These are phyloP conservation scores for Carex scoparia DNA, from an alignment of 176 grass and related monocot species.

Conservation along the genomic window DNA sequence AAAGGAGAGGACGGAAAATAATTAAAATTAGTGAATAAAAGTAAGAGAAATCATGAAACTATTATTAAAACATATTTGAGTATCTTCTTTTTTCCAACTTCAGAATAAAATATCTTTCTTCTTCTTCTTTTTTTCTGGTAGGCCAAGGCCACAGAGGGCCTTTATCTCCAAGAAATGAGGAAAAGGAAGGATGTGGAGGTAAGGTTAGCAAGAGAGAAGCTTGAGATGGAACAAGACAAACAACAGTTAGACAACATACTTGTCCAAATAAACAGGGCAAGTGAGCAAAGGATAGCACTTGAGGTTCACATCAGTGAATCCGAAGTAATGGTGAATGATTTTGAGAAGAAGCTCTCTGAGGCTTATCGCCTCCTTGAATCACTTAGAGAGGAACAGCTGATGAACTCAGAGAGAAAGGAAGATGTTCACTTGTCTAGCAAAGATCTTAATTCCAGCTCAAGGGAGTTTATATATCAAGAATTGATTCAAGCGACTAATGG, in stretches of 20 bases:
- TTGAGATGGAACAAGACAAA: slow-evolving; percentile 35
- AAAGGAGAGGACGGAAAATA: not conserved
- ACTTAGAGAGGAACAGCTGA: slow-evolving; percentile 23
- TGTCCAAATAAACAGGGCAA: slow-evolving; percentile 26
- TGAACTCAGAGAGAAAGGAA: not conserved
- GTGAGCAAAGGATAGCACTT: slow-evolving; percentile 29
- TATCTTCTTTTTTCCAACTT: not conserved
- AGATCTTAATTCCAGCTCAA: not conserved
- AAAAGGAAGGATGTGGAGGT: slow-evolving; percentile 44
- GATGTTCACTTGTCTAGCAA: slow-evolving; percentile 4
- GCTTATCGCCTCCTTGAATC: slow-evolving; percentile 39
- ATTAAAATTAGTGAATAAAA: not conserved
- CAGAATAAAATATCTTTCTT: not conserved
- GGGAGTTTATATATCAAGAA: slow-evolving; percentile 33
- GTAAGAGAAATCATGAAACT: not conserved
- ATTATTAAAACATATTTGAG: not conserved
- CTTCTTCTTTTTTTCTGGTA: not conserved
- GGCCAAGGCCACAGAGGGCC: slow-evolving; percentile 44
- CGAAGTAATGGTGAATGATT: slow-evolving; percentile 24
- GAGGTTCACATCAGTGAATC: slow-evolving; percentile 31
- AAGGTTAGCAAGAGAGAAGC: slow-evolving; percentile 43
- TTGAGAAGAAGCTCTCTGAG: slow-evolving; percentile 36
- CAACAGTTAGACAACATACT: slow-evolving; percentile 42
- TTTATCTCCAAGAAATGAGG: slow-evolving; percentile 33
- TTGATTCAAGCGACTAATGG: slow-evolving; percentile 37